Conservation (phyloP, 2,329 filamentous ascomycete genomes). For the Alternaria consortialis region DNA sequence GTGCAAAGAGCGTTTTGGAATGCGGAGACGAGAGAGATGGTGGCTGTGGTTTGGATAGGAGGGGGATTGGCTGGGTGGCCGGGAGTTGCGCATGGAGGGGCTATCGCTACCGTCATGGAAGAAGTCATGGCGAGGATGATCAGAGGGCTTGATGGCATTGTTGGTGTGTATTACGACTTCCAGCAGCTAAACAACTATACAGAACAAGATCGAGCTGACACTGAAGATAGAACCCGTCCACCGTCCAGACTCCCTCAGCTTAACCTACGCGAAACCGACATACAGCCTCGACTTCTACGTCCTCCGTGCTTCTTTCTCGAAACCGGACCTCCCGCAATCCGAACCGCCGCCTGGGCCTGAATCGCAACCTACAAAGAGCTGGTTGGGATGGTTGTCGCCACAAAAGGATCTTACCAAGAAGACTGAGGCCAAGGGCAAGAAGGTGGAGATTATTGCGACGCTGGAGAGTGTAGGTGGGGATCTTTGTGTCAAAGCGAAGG, state of each 20-base stretch:
- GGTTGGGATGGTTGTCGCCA: conserved; percentile 41
- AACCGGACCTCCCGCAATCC: conserved; percentile 34
- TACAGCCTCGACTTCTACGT: conserved; percentile 70
- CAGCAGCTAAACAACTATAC: background rate
- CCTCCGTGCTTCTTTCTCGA: conserved; percentile 59
- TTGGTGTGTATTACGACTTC: conserved; percentile 34
- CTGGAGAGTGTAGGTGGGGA: conserved; percentile 65
- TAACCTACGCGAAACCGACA: conserved; percentile 71
- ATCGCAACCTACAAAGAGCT: conserved; percentile 39
- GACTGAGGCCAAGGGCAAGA: conserved; percentile 23
- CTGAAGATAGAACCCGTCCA: conserved; percentile 33
- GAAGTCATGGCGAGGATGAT: conserved; percentile 73
- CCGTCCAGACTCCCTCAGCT: conserved; percentile 51
- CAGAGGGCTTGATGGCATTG: conserved; percentile 58
- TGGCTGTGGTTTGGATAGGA: conserved; percentile 74
- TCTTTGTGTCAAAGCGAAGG: conserved; percentile 54
- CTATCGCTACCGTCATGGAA: conserved; percentile 72
- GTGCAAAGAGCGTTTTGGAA: conserved; percentile 72
- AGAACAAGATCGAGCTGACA: background rate
- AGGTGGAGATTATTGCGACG: conserved; percentile 60
- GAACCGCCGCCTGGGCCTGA: conserved; percentile 36
- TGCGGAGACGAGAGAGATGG: conserved; percentile 63
- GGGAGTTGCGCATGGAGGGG: conserved; percentile 74
- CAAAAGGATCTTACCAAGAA: conserved; percentile 58
- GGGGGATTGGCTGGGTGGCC: conserved; percentile 74